Evolutionary conservation across 495 filamentous ascomycete genomes (phyloP), one percentile per base, ranked within the genome.

Genomic region (Penicillium antarcticum): DNA sequence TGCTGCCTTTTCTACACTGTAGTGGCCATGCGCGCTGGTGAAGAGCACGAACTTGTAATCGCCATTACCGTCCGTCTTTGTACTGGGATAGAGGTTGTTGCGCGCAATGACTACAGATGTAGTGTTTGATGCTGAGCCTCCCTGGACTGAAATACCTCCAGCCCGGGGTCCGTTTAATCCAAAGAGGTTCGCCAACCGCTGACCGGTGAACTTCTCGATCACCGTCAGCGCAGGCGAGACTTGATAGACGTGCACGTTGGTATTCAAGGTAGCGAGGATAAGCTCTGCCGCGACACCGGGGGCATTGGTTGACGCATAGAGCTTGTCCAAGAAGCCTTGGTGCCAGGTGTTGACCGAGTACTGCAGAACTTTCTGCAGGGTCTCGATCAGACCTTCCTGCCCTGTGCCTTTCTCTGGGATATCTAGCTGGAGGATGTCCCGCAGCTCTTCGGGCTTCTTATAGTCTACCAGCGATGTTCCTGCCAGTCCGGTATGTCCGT

Each of bases 341-440:
- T 92, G 87, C 92, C 92, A 97, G 29, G 92, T 97, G 69, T 97
- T 97, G 59, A 96, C 92, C 42, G 83, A 87, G 72, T 94, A 89
- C 45, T 80, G 75, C 45, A 96, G 75, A 29, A 95, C 74, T 56
- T 83, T 78, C 52, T 81, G 70, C 23, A 92, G 75, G 3, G 80
- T 70, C 18, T 80, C 65, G 17, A 92, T 67, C 43, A 96, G 64
- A 0, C 90, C 91, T 12, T 87, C 81, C 59, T 87, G 85, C 2
- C 87, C 88, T 32, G 73, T 70, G 9, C 87, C 87, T 38, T 79
- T 69, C 11, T 73, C 66, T 1, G 91, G 89, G 6, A 96, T 69
- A 8, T 78, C 63, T 14, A 95, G 67, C 14, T 83, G 68, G 17
- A 96, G 76, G 17, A 86, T 73, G 23, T 78, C 68, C 34, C 79